A percentile compares a stretch with the other conserved stretches of the same genome.
These are phyloP conservation scores for Rhizophora apiculata DNA, from an alignment of 345 rosid species.

Conservation along the genomic window DNA sequence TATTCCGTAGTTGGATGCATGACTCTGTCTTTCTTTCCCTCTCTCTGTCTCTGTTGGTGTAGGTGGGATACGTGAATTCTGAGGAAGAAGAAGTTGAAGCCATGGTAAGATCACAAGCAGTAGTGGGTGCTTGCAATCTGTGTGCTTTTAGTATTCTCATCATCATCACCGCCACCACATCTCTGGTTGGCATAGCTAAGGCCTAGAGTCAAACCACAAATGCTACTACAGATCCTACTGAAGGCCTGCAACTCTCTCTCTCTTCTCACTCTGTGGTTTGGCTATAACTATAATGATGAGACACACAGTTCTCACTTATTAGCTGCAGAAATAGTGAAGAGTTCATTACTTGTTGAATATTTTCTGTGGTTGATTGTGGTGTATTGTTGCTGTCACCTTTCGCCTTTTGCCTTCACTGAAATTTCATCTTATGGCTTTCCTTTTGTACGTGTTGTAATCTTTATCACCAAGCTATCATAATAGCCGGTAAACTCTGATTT, in stretches of 20 bases:
- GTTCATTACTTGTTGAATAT: background rate
- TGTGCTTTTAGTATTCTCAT: background rate
- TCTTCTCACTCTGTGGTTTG: background rate
- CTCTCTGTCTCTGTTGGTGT: conserved; percentile 12
- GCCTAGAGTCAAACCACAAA: conserved; percentile 20
- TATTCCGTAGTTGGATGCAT: too few relatives aligned
- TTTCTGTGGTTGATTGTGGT: background rate
- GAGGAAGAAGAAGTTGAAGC: background rate
- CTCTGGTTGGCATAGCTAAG: background rate
- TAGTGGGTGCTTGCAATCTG: background rate
- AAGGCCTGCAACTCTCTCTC: background rate
- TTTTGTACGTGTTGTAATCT: too few relatives aligned
- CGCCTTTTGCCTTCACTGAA: too few relatives aligned
- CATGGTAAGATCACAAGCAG: background rate
- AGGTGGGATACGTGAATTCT: too few relatives aligned
- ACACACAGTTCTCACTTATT: background rate
- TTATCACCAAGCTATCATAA: background rate
- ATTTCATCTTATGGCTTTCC: too few relatives aligned
- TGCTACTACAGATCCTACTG: conserved; percentile 17
- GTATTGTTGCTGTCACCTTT: too few relatives aligned
- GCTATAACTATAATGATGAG: background rate
- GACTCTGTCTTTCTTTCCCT: background rate
- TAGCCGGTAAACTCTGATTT: too few relatives aligned
- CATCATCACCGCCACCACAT: too few relatives aligned
- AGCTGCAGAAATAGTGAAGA: background rate